Percentiles rank a stretch among this genome's conserved stretches.
Evolutionary conservation across 495 filamentous ascomycete genomes (phyloP).

Genomic region (Penicillium soppii): DNA sequence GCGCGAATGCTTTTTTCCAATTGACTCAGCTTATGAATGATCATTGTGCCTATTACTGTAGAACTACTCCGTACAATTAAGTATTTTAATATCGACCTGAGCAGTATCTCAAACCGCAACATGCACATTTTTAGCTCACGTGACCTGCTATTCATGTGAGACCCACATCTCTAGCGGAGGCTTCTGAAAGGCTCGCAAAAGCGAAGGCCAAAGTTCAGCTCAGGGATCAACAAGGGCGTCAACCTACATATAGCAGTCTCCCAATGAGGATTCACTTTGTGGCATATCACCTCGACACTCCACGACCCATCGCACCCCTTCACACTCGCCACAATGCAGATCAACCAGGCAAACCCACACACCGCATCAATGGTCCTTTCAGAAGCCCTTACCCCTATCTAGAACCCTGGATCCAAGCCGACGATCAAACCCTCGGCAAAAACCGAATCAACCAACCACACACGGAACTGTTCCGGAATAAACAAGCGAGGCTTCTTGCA

Average conservation of each 20-base stretch:
- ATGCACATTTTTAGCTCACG: no score
- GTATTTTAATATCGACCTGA: no score
- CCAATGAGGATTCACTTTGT: background rate
- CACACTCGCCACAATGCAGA: slow-evolving; percentile 1
- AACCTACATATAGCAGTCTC: background rate
- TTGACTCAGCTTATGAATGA: slow-evolving; percentile 11
- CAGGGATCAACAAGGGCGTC: background rate
- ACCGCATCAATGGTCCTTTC: background rate
- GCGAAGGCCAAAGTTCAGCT: background rate
- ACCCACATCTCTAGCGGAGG: no score
- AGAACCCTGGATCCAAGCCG: background rate
- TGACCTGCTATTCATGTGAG: no score
- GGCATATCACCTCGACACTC: background rate
- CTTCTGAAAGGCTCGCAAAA: no score
- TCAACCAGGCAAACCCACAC: slow-evolving; percentile 1
- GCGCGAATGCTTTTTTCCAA: slow-evolving; percentile 14
- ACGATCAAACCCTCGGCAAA: background rate
- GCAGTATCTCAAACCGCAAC: no score
- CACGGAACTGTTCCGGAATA: background rate
- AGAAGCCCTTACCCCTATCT: background rate
- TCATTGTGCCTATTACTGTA: background rate
- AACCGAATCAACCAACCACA: background rate
- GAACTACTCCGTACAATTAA: no score
- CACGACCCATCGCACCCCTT: background rate
- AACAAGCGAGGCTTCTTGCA: no score